These are phyloP conservation scores for Trichoderma aggressivum DNA, from an alignment of 2,329 filamentous ascomycete genomes.

Conservation along the genomic window DNA sequence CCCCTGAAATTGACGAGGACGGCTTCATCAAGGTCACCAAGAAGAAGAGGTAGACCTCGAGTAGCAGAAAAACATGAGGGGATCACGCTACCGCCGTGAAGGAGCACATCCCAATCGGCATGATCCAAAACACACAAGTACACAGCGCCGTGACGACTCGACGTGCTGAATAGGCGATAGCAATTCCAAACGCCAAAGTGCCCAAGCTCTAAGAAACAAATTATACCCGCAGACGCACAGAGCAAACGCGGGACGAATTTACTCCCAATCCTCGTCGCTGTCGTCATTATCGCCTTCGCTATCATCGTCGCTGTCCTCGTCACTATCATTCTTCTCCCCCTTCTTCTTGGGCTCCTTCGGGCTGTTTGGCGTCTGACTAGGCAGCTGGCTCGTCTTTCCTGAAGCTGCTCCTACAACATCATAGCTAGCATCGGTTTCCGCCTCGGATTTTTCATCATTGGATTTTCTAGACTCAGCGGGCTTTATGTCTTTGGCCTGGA, in stretches of 20 bases:
- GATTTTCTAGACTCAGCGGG: constrained; percentile 66
- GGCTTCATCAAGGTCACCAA: constrained; percentile 74
- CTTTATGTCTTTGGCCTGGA: constrained; percentile 56
- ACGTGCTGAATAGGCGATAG: constrained; percentile 21
- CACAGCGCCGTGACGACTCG: constrained; percentile 10
- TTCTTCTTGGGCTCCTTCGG: constrained; percentile 55
- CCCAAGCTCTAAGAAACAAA: constrained; percentile 24
- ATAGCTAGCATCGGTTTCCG: constrained; percentile 93
- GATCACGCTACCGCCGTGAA: not conserved
- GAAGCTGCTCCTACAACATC: constrained; percentile 82
- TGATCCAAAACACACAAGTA: constrained; percentile 19
- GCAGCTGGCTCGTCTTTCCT: constrained; percentile 73
- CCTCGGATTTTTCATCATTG: constrained; percentile 83
- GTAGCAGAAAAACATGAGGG: not conserved
- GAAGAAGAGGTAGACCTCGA: constrained; percentile 56
- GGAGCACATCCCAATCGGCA: not conserved
- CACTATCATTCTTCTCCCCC: constrained; percentile 36
- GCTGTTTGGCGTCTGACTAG: constrained; percentile 78
- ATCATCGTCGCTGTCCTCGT: constrained; percentile 36
- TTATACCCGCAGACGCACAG: not conserved
- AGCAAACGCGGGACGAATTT: constrained; percentile 24
- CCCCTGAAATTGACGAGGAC: constrained; percentile 75
- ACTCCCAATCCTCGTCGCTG: constrained; percentile 73
- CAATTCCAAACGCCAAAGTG: constrained; percentile 34
- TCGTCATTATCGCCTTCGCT: constrained; percentile 34